Percentiles rank a stretch among this genome's conserved stretches.
These are phyloP conservation scores for Solanum pennellii DNA, from an alignment of 257 asterid species.

Conservation along the genomic window DNA sequence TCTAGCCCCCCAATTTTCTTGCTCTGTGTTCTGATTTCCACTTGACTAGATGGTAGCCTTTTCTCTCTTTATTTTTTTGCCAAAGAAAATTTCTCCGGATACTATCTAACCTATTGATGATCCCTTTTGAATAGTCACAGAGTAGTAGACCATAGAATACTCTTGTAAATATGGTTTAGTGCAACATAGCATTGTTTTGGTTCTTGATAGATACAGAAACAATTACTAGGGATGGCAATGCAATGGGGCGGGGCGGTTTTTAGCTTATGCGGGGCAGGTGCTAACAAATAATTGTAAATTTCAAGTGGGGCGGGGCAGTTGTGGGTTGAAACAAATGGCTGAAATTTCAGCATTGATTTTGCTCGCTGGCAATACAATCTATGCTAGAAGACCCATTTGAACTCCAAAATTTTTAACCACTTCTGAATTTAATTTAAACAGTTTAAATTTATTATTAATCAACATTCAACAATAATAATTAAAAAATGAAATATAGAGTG, in stretches of 20 bases:
- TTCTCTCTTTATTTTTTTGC: background rate
- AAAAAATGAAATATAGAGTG: background rate
- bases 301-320: background rate
- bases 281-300: too few species aligned
- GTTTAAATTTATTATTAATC: background rate
- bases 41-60: background rate
- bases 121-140: background rate
- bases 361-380: background rate
- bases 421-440: background rate
- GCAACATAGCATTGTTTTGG: background rate
- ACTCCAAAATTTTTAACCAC: background rate
- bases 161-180: background rate
- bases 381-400: background rate
- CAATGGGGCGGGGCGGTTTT: background rate
- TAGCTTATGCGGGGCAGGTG: background rate
- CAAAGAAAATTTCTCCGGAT: background rate
- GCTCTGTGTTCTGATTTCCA: background rate
- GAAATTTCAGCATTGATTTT: background rate
- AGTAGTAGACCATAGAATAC: background rate
- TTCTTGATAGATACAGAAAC: background rate
- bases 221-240: background rate
- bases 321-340: background rate
- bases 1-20: background rate
- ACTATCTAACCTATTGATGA: background rate
- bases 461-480: background rate